Base-by-base conservation (phyloP, 2,329 filamentous ascomycete genomes). In the Colletotrichum melonis region DNA sequence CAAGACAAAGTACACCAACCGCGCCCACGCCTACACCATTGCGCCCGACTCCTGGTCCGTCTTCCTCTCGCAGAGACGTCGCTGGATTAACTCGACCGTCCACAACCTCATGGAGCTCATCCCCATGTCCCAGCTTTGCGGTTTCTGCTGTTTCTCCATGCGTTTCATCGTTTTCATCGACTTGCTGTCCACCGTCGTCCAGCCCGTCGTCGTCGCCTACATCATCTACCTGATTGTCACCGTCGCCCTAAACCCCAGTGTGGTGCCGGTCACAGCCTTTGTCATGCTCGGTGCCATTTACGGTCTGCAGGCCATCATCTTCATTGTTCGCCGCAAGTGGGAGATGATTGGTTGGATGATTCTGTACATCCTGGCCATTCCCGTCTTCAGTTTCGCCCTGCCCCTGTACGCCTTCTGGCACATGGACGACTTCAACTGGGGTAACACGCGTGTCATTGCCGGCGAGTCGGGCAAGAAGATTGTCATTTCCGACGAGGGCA, bases 321-420 rank as follows among this genome's bases (percentile, higher is more conserved):
- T 99, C 87, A 98, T 98, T 79, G 80, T 98, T 69, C 93, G 95
- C 72, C 93, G 96, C 79, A 98, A 98, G 86, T 99, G 97, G 97
- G 96, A 99, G 82, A 98, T 98, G 96, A 93, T 99, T 77, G 97
- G 96, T 46, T 99, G 97, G 97, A 98, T 99, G 95, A 88, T 99
- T 77, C 91, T 99, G 75, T 99, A 99, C 83, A 90, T 99, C 73
- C 75, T 97, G 35, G 96, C 97, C 67, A 93, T 97, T 74, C 96
- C 96, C 0, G 90, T 99, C 76, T 99, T 98, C 88, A 92, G 94
- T 56, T 95, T 97, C 75, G 95, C 90, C 72, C 89, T 99, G 57
- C 97, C 97, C 0, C 86, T 99, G 32, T 98, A 98, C 83, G 89
- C 96, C 63, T 99, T 99, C 90, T 99, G 97, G 97, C 91, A 98